phyloP scores from a whole-genome alignment of 1,139 yeast species.

The Ogataea hybrid region DNA sequence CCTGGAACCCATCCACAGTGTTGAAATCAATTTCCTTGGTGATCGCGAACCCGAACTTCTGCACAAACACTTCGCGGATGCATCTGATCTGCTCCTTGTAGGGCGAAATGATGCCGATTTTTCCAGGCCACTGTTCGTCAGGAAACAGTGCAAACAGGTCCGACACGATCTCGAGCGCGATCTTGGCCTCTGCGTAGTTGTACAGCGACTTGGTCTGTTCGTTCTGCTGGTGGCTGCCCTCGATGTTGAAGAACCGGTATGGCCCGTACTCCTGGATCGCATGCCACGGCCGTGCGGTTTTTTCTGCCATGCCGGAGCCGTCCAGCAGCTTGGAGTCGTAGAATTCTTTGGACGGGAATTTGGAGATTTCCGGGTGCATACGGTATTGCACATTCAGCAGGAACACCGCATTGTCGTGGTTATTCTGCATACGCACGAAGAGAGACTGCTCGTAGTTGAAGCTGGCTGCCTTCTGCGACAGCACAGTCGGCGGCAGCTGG shows the following conservation, averaged over 20 bases:
- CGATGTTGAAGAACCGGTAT: slow-evolving; percentile 74
- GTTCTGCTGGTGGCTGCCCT: slow-evolving; percentile 62
- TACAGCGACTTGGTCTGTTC: slow-evolving; percentile 64
- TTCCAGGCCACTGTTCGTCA: slow-evolving; percentile 56
- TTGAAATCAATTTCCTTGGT: slow-evolving; percentile 77
- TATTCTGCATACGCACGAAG: slow-evolving; percentile 89
- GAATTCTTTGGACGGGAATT: slow-evolving; percentile 82
- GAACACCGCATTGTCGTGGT: slow-evolving; percentile 58
- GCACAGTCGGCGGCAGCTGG: slow-evolving; percentile 97
- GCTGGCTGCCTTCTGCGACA: slow-evolving; percentile 83
- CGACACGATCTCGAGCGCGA: slow-evolving; percentile 69
- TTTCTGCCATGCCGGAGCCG: slow-evolving; percentile 65
- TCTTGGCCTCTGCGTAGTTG: slow-evolving; percentile 67
- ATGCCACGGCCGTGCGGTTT: slow-evolving; percentile 80
- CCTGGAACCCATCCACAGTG: slow-evolving; percentile 97
- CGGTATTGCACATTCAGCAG: slow-evolving; percentile 94
- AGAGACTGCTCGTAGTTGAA: slow-evolving; percentile 85
- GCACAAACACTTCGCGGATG: slow-evolving; percentile 54
- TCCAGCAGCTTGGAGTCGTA: slow-evolving; percentile 70
- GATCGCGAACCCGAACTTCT: slow-evolving; percentile 61
- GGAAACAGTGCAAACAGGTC: slow-evolving; percentile 52
- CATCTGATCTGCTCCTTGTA: slow-evolving; percentile 81
- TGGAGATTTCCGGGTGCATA: slow-evolving; percentile 93
- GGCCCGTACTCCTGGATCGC: slow-evolving; percentile 51
- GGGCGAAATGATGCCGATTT: slow-evolving; percentile 91